A percentile compares a stretch with the other conserved stretches of the same genome.
These are phyloP conservation scores for Leishmania martiniquensis DNA, from an alignment of 208 protist species.

Conservation along the genomic window DNA sequence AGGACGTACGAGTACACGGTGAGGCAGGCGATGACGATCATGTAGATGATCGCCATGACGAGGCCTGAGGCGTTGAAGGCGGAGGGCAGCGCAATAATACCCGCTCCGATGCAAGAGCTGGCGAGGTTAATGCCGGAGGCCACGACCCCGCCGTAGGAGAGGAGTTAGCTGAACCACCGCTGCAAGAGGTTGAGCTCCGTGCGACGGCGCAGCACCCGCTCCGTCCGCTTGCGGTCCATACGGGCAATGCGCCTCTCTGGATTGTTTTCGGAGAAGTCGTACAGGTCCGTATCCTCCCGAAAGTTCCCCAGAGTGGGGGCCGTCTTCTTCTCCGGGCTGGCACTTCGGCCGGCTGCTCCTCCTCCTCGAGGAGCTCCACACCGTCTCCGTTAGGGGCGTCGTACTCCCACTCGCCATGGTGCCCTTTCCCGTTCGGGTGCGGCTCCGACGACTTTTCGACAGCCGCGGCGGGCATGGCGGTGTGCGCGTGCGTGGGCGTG, in stretches of 20 bases:
- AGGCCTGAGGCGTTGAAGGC: slow-evolving; percentile 59
- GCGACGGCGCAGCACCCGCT: slow-evolving; percentile 42
- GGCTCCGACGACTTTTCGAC: not conserved
- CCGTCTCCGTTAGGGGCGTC: slow-evolving; percentile 29
- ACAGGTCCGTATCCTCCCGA: not conserved
- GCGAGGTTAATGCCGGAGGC: slow-evolving; percentile 67
- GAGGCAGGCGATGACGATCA: slow-evolving; percentile 52
- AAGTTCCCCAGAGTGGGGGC: not conserved
- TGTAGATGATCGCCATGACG: slow-evolving; percentile 61
- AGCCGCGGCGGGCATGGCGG: not conserved
- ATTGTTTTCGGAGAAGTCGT: not conserved
- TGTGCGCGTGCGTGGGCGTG: not conserved
- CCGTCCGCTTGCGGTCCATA: slow-evolving; percentile 40
- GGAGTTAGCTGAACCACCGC: slow-evolving; percentile 31
- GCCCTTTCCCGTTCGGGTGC: not conserved
- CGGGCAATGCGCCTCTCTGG: slow-evolving; percentile 34
- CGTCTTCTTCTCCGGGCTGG: not conserved
- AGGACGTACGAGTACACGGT: slow-evolving; percentile 66
- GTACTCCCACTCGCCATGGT: slow-evolving; percentile 22
- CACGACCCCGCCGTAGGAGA: slow-evolving; percentile 69
- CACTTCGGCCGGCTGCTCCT: not conserved
- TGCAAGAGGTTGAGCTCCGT: slow-evolving; percentile 24
- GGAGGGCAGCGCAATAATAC: slow-evolving; percentile 67
- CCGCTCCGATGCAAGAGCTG: slow-evolving; percentile 62
- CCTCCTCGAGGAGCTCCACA: slow-evolving; percentile 33